Evolutionary conservation across 768 basidiomycete species (phyloP), one percentile per base, ranked within the genome.

Genomic region (Mycena filopes): DNA sequence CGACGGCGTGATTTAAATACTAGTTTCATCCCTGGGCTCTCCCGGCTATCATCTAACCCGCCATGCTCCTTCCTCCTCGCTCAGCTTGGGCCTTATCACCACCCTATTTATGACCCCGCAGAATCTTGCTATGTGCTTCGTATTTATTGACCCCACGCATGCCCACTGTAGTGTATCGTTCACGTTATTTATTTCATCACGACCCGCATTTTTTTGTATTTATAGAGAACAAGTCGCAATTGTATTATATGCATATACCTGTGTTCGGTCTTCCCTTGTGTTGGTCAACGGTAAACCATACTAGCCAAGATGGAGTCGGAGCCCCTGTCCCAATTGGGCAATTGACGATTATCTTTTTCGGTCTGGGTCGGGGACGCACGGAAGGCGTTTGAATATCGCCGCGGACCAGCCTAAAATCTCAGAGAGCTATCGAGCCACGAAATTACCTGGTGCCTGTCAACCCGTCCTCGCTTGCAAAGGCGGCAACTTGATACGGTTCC

Each of bases 11-110:
- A 59, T 54, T 31, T 4, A 13, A 26, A 4, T n/a, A 40, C 42
- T 41, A 16, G 55, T 58, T 64, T 60, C 51, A 59, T 60, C 50
- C 42, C 60, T 53, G 21, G 42, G 25, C 29, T 29, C 48, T 54
- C 41, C 18, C 40, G 10, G 53, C 15, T 20, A 28, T 36, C 23
- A 29, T 49, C 41, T 25, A n/a, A 26, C 9, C 5, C 2, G n/a
- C 9, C 15, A 36, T 25, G 23, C 6, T 43, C 12, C 31, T 28
- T 23, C 15, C 36, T 33, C 28, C 21, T 26, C 26, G 28, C 28
- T 4, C n/a, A n/a, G n/a, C n/a, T 51, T 25, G 12, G 21, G 26
- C n/a, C 18, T 20, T 23, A 15, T 20, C n/a, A n/a, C n/a, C n/a
- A 29, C 16, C 13, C 12, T 53, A 60, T 53, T 60, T 60, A 60